phyloP scores from a whole-genome alignment of 2,329 filamentous ascomycete species.

The Aureobasidium sp. region DNA sequence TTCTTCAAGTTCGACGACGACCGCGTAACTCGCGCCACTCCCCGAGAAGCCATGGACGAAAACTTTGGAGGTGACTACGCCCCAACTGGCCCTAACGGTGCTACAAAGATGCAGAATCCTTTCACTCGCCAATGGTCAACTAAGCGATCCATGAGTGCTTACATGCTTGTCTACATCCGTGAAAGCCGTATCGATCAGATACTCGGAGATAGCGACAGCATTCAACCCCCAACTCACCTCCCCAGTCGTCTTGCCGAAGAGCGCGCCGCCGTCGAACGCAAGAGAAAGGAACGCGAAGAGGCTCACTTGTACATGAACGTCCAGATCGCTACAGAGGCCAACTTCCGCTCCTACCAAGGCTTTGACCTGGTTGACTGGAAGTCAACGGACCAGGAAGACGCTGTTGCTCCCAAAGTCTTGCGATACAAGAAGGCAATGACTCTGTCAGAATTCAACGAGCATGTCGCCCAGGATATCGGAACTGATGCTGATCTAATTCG shows the following conservation, averaged over 20 bases:
- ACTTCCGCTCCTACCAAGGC: slow-evolving; percentile 71
- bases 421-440: slow-evolving; percentile 67
- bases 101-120: slow-evolving; percentile 51
- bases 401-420: slow-evolving; percentile 64
- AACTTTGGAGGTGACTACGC: slow-evolving; percentile 87
- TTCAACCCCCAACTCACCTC: slow-evolving; percentile 75
- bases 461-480: slow-evolving; percentile 61
- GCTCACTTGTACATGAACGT: slow-evolving; percentile 86
- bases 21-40: slow-evolving; percentile 87
- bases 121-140: slow-evolving; percentile 57
- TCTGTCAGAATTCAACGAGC: slow-evolving; percentile 63
- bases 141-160: slow-evolving; percentile 74
- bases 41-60: slow-evolving; percentile 86
- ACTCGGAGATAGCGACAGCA: slow-evolving; percentile 63
- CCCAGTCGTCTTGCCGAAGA: slow-evolving; percentile 75
- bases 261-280: slow-evolving; percentile 62
- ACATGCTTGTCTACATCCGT: slow-evolving; percentile 97
- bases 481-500: slow-evolving; percentile 63
- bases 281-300: slow-evolving; percentile 83
- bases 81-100: slow-evolving; percentile 46
- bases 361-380: slow-evolving; percentile 67
- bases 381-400: slow-evolving; percentile 54
- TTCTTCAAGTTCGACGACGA: slow-evolving; percentile 99
- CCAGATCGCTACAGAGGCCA: slow-evolving; percentile 70
- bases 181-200: slow-evolving; percentile 78